Evolutionary conservation across 768 basidiomycete genomes (phyloP).

Genomic region (Tricholoma flavovirens): DNA sequence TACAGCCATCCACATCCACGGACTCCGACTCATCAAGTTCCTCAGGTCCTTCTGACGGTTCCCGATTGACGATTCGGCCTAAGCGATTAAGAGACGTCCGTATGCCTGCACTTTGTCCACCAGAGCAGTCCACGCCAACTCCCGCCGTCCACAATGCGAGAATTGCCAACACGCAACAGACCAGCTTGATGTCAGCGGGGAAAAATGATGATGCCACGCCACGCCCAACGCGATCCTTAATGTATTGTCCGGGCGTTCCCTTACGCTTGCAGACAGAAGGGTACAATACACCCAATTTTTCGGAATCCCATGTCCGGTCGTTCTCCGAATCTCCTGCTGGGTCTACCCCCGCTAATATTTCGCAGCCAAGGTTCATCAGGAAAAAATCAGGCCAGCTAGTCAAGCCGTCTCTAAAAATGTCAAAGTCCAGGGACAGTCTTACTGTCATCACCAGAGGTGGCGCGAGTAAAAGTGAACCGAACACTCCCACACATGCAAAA

Average conservation of each 20-base stretch:
- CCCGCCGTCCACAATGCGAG: slow-evolving; percentile 23
- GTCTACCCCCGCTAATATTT: slow-evolving; percentile 21
- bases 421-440: slow-evolving; percentile 46
- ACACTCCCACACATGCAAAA: slow-evolving; percentile 73
- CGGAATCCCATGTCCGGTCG: slow-evolving; percentile 26
- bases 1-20: slow-evolving; percentile 4
- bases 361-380: slow-evolving; percentile 51
- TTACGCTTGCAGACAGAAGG: slow-evolving; percentile 26
- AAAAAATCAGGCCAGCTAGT: slow-evolving; percentile 95
- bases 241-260: slow-evolving; percentile 37
- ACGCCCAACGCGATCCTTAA: slow-evolving; percentile 24
- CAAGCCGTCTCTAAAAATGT: slow-evolving; percentile 83
- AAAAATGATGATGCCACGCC: slow-evolving; percentile 23
- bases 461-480: slow-evolving; percentile 69
- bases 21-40: slow-evolving; percentile 33
- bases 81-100: slow-evolving; percentile 30
- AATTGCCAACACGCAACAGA: slow-evolving; percentile 9
- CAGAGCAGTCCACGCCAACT: slow-evolving; percentile 39
- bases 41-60: slow-evolving; percentile 31
- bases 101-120: slow-evolving; percentile 22
- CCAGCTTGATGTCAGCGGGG: slow-evolving; percentile 1
- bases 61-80: slow-evolving; percentile 30
- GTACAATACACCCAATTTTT: slow-evolving; percentile 21
- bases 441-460: slow-evolving; percentile 44
- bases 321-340: slow-evolving; percentile 17